These are phyloP conservation scores for Vaccinium corymbosum DNA, from an alignment of 148 eudicot species.

Conservation along the genomic window DNA sequence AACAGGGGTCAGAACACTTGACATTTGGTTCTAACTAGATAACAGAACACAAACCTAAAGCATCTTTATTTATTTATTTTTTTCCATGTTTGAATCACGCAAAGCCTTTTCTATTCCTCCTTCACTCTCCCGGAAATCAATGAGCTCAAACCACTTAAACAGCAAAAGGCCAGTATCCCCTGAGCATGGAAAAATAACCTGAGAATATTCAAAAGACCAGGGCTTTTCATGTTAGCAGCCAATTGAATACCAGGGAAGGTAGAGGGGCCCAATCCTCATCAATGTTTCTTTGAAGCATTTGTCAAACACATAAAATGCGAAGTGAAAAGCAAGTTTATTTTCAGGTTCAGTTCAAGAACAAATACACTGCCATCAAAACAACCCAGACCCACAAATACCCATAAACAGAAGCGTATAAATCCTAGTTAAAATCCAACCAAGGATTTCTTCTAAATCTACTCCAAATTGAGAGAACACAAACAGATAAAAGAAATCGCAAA, in stretches of 20 bases:
- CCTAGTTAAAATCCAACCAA: neutral
- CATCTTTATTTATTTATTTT: neutral
- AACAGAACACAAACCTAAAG: neutral
- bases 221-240: neutral
- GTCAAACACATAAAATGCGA: too few relatives aligned
- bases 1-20: too few relatives aligned
- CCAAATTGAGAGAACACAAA: too few relatives aligned
- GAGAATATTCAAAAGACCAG: neutral
- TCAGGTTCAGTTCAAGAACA: too few relatives aligned
- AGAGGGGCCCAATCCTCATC: neutral
- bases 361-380: too few relatives aligned
- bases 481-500: too few relatives aligned
- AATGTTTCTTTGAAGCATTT: too few relatives aligned
- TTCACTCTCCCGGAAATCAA: neutral
- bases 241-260: neutral
- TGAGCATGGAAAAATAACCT: neutral
- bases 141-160: neutral
- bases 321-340: too few relatives aligned
- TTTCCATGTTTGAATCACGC: neutral
- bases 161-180: neutral
- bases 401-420: neutral
- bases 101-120: too few relatives aligned
- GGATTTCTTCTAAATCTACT: too few relatives aligned
- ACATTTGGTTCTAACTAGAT: too few relatives aligned
- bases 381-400: neutral